Base-by-base conservation (phyloP, 1,284 basidiomycete genomes). In the Pseudozyma hubeiensis region DNA sequence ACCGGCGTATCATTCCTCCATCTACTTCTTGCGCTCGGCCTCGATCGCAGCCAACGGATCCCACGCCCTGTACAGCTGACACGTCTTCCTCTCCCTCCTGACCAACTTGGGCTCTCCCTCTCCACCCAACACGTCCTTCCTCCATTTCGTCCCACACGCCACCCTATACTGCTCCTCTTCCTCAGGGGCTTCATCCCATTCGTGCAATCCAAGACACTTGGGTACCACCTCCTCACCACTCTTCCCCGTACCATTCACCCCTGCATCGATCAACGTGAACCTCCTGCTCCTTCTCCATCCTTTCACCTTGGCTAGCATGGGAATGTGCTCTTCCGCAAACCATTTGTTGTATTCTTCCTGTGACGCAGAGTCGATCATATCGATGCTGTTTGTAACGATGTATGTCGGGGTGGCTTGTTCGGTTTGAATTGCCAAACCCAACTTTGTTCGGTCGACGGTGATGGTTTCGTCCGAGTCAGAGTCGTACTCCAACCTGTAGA, bases 401-500 rank as follows among this genome's bases (percentile, higher is more conserved):
- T 60, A 63, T 1, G 34, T 13, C 0, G 66, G 55, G 0, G 72
- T 54, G 31, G 74, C 69, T 6, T 7, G 5, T 16, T 35, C 46
- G 9, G 16, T 50, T 24, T 68, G 62, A 0, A 75, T 63, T 0
- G n/a, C 11, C 7, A 80, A 30, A 16, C 49, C 59, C 0, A 71
- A 5, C 31, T 51, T 54, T 3, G 16, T 37, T 11, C 64, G 14
- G 1, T 45, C 7, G 13, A 33, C 54, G 1, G 13, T n/a, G 47
- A 64, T 56, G 8, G 29, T 37, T 4, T 19, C 30, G 11, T 78
- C 76, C 1, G 5, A 0, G 29, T 68, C 58, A 11, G 41, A 52
- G 40, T 84, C 80, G 35, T 77, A 79, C 31, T 83, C 61, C 7
- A 79, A 65, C 34, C 73, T 53, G 57, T 82, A 83, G 43, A 84